phyloP scores from a whole-genome alignment of 2,329 filamentous ascomycete genomes.

The Fusarium papillatum region DNA sequence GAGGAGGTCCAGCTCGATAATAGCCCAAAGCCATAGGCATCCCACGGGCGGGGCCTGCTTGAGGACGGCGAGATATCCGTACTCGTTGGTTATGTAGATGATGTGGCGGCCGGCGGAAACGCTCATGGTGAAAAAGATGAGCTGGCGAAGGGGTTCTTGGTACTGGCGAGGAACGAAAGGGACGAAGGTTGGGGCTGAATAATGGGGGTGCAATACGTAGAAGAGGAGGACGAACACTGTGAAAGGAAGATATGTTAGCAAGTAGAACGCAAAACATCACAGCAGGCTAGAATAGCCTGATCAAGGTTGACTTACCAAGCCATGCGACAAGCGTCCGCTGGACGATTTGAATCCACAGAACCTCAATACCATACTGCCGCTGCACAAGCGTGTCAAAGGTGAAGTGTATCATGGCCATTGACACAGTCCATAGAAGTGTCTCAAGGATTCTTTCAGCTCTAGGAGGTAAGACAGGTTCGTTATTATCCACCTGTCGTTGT shows the following conservation, averaged over 20 bases:
- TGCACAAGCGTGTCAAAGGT: constrained; percentile 85
- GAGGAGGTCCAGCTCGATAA: constrained; percentile 84
- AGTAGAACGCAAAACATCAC: not conserved
- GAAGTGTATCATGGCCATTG: constrained; percentile 80
- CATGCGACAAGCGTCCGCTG: constrained; percentile 66
- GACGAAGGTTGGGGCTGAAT: constrained; percentile 61
- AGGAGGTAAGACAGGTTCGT: constrained; percentile 56
- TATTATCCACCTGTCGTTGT: constrained; percentile 50
- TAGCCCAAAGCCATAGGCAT: constrained; percentile 92
- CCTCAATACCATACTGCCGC: constrained; percentile 79
- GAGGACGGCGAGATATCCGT: constrained; percentile 90
- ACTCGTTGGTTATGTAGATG: constrained; percentile 83
- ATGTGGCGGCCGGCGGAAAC: constrained; percentile 80
- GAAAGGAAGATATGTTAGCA: constrained; percentile 1
- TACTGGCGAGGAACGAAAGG: constrained; percentile 62
- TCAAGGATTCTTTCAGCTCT: constrained; percentile 67
- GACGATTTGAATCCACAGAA: constrained; percentile 70
- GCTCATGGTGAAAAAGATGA: constrained; percentile 74
- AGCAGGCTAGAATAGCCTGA: not conserved
- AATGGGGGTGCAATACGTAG: constrained; percentile 69
- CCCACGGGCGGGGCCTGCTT: constrained; percentile 91
- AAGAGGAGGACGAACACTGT: constrained; percentile 69
- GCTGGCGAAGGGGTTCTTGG: constrained; percentile 65
- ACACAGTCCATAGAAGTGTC: constrained; percentile 69
- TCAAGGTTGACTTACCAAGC: constrained; percentile 57